Percentiles rank a stretch among this genome's conserved stretches.
These are phyloP conservation scores for Periconia sp. DNA, from an alignment of 2,329 filamentous ascomycete genomes.

Conservation along the genomic window DNA sequence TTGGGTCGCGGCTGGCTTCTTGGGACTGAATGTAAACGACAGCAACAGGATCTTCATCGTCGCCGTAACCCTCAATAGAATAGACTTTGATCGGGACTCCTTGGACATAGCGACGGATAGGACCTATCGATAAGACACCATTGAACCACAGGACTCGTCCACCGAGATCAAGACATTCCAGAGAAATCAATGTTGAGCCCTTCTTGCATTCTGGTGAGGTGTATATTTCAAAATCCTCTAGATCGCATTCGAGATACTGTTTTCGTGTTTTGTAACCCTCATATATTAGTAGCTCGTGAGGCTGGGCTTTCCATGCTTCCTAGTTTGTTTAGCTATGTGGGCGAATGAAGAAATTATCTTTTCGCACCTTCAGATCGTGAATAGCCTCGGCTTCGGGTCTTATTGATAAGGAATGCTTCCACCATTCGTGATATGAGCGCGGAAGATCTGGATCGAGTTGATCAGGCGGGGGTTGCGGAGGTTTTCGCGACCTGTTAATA, in stretches of 20 bases:
- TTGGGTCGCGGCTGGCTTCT: constrained; percentile 18
- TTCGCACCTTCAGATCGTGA: constrained; percentile 13
- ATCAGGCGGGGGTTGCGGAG: no score
- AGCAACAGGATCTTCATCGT: constrained; percentile 53
- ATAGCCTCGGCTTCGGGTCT: constrained; percentile 17
- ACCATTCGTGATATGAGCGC: constrained; percentile 17
- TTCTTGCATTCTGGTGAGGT: constrained; percentile 5
- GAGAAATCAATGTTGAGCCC: constrained; percentile 18
- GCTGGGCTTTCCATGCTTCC: constrained; percentile 11
- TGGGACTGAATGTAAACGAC: constrained; percentile 70
- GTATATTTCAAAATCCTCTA: constrained; percentile 35
- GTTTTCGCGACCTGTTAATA: background rate
- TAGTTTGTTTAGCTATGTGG: background rate
- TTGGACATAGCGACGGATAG: constrained; percentile 58
- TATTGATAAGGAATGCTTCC: constrained; percentile 7
- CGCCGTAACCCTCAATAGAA: constrained; percentile 71
- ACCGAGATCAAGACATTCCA: constrained; percentile 26
- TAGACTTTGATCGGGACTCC: constrained; percentile 63
- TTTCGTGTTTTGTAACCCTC: constrained; percentile 7
- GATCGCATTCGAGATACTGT: constrained; percentile 19
- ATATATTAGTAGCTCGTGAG: background rate
- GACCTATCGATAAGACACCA: constrained; percentile 53
- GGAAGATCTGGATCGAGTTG: constrained; percentile 15
- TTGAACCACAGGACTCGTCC: constrained; percentile 30
- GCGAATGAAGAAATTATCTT: no score